Evolutionary conservation across 139 green algal species (phyloP).

Genomic region (Monoraphidium neglectum): DNA sequence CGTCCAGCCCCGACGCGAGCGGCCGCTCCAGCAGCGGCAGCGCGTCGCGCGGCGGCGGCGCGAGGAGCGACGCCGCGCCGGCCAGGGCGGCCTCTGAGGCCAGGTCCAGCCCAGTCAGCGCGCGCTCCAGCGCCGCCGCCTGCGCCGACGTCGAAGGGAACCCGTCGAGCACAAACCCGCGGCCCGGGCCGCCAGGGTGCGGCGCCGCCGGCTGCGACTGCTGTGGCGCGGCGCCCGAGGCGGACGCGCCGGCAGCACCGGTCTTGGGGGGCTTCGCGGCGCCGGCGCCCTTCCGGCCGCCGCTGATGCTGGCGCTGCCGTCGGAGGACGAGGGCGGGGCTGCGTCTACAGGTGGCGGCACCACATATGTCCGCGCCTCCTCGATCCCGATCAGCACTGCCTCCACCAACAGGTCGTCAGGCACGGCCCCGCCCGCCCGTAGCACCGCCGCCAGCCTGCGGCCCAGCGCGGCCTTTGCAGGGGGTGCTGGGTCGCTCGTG

Average conservation of each 20-base stretch:
- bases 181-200: not conserved
- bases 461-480: conserved; percentile 30
- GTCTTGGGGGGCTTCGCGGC: not conserved
- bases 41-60: conserved; percentile 47
- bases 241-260: not conserved
- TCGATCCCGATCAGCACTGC: conserved; percentile 57
- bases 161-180: conserved; percentile 78
- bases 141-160: conserved; percentile 65
- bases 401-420: conserved; percentile 42
- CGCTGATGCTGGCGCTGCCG: not conserved
- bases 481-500: not conserved
- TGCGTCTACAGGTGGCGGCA: conserved; percentile 1
- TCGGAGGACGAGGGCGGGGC: not conserved
- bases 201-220: not conserved
- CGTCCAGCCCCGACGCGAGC: conserved; percentile 66
- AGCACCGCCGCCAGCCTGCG: conserved; percentile 22
- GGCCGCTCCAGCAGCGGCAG: conserved; percentile 50
- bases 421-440: conserved; percentile 30
- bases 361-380: conserved; percentile 10
- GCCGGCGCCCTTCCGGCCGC: not conserved
- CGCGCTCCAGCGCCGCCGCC: conserved; percentile 67
- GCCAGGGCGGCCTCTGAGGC: conserved; percentile 48
- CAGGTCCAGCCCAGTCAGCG: conserved; percentile 77
- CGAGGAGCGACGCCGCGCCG: conserved; percentile 44
- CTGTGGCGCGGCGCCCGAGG: not conserved